Conservation (phyloP, 805 yeast genomes). For the Saccharomyces kudriavzevii region DNA sequence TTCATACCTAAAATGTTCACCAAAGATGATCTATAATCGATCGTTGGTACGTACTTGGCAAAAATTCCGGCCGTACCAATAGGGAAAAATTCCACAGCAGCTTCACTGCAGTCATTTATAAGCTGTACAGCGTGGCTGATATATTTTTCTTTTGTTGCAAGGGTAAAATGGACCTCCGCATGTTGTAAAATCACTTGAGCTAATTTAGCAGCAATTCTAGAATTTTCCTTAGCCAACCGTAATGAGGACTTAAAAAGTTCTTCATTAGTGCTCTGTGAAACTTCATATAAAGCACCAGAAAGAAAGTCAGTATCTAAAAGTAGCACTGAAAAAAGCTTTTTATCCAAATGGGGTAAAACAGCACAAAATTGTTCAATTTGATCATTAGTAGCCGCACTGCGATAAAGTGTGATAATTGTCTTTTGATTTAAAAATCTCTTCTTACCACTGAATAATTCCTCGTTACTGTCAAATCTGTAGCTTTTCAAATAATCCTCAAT, state of each 20-base stretch:
- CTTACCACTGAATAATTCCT: slow-evolving; percentile 20
- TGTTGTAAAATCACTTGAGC: slow-evolving; percentile 8
- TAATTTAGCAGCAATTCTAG: slow-evolving; percentile 8
- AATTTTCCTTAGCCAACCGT: slow-evolving; percentile 6
- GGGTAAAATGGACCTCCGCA: slow-evolving; percentile 3
- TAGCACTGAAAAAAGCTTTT: slow-evolving; percentile 2
- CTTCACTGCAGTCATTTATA: slow-evolving; percentile 9
- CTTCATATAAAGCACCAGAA: slow-evolving; percentile 6
- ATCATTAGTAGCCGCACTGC: slow-evolving; percentile 15
- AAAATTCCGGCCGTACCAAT: slow-evolving; percentile 15
- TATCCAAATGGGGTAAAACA: slow-evolving; percentile 12
- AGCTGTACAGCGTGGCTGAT: slow-evolving; percentile 9
- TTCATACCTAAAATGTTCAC: slow-evolving; percentile 42
- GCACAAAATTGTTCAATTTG: slow-evolving; percentile 17
- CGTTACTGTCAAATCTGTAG: slow-evolving; percentile 25
- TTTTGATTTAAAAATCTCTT: slow-evolving; percentile 30
- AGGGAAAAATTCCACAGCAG: slow-evolving; percentile 10
- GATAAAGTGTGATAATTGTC: slow-evolving; percentile 31
- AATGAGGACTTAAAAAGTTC: slow-evolving; percentile 7
- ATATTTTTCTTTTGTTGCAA: not conserved
- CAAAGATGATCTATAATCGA: slow-evolving; percentile 36
- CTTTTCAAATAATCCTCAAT: slow-evolving; percentile 16
- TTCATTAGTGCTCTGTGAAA: slow-evolving; percentile 8
- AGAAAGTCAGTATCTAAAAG: slow-evolving; percentile 15
- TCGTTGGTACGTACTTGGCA: slow-evolving; percentile 22